A percentile compares a stretch with the other conserved stretches of the same genome.
phyloP scores from a whole-genome alignment of 1,284 basidiomycete species.

The Boletus semigastroideus region DNA sequence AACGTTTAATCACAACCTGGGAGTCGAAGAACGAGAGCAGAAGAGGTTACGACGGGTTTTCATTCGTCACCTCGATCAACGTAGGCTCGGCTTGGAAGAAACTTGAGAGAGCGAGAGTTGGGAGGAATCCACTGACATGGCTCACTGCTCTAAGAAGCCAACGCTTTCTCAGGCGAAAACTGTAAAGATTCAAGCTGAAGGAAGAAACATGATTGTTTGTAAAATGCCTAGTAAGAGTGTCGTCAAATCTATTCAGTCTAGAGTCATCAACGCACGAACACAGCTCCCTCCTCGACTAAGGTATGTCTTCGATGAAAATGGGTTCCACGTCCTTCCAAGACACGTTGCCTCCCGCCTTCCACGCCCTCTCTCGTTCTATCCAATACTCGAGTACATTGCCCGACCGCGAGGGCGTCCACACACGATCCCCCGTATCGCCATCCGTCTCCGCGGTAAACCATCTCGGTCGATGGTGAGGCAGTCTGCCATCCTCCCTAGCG shows the following conservation, averaged over 20 bases:
- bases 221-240: too few relatives aligned
- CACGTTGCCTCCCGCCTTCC: slow-evolving; percentile 38
- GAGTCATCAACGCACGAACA: neutral
- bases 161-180: too few relatives aligned
- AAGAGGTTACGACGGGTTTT: too few relatives aligned
- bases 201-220: too few relatives aligned
- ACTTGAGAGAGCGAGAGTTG: too few relatives aligned
- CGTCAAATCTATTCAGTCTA: slow-evolving; percentile 7
- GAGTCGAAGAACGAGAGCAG: too few relatives aligned
- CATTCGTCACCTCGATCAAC: too few relatives aligned
- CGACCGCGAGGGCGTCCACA: slow-evolving; percentile 72
- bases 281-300: slow-evolving; percentile 4
- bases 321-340: slow-evolving; percentile 72
- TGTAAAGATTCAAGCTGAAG: too few relatives aligned
- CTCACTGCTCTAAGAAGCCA: too few relatives aligned
- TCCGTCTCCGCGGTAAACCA: slow-evolving; percentile 83
- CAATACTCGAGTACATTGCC: slow-evolving; percentile 76
- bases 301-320: slow-evolving; percentile 70
- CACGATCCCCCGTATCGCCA: slow-evolving; percentile 81
- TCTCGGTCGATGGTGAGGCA: slow-evolving; percentile 75
- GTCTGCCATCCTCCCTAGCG: slow-evolving; percentile 74
- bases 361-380: slow-evolving; percentile 73
- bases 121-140: too few relatives aligned
- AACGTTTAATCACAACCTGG: too few relatives aligned
- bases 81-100: too few relatives aligned